Evolutionary conservation across 2,329 filamentous ascomycete genomes (phyloP), one percentile per base, ranked within the genome.

Genomic region (Neoarthrinium moseri): DNA sequence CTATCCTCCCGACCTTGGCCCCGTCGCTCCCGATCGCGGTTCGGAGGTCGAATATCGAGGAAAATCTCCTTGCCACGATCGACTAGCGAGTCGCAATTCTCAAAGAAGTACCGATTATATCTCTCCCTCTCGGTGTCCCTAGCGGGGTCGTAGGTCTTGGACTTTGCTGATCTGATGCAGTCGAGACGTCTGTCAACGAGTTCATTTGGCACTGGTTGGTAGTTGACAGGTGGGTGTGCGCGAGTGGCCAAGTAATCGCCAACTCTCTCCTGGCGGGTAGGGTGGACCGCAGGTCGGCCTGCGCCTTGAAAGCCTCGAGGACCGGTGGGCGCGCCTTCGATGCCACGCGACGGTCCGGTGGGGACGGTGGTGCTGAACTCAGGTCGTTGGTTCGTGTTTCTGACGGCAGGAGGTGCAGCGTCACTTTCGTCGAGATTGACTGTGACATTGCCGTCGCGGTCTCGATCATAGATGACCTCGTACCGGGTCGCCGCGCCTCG

Each of bases 41-140:
- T 74, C 2, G 81, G 81, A 20, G 80, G 81, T 20, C 81, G 71
- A 49, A 86, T 83, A 13, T 81, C 81, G 38, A 81, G 69, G 58
- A 85, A 85, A 29, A 84, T 81, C 61, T 91, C 87, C 13, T 81
- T 81, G 12, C 87, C 87, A 44, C 84, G 76, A 61, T 91, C 86
- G 35, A 91, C 85, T 44, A 91, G 81, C 5, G 66, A 59, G 49
- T 84, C 80, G 1, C 73, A 75, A 46, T 83, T 71, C 62, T 90
- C 86, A 55, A 91, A 91, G 0, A 84, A 86, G 61, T 89, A 90
- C 24, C 87, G 75, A 60, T 87, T 83, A 66, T 81, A 78, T n/a
- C n/a, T n/a, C 42, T 80, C 75, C 43, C 74, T 67, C 50, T 71
- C 74, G 29, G 73, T 56, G 34, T 73, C 67, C 11, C 72, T 65